These are phyloP conservation scores for Escallonia rubra DNA, from an alignment of 129 eudicot genomes.

Conservation along the genomic window DNA sequence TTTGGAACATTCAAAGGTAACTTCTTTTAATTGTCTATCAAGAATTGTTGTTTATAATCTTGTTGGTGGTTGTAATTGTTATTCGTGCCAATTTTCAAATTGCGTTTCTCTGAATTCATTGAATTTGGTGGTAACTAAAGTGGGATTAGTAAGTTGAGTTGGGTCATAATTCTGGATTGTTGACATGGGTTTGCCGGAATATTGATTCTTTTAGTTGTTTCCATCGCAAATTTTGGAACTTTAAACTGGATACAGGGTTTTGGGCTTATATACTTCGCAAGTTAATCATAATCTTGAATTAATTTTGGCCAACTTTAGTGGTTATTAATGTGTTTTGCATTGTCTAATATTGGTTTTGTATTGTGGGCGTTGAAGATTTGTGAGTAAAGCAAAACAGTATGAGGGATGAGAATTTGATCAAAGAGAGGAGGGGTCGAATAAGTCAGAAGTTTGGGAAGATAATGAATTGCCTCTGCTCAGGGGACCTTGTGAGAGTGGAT, in stretches of 20 bases:
- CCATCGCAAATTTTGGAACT: not conserved
- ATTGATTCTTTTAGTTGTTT: not conserved
- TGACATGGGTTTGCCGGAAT: not conserved
- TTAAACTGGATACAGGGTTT: not conserved
- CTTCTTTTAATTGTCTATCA: not conserved
- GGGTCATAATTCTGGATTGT: conserved; percentile 4
- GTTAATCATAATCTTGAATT: not conserved
- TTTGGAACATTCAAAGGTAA: conserved; percentile 43
- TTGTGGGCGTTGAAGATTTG: conserved; percentile 22
- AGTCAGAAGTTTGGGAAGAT: conserved; percentile 32
- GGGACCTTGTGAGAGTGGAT: conserved; percentile 43
- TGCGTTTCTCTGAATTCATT: not conserved
- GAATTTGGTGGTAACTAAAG: not conserved
- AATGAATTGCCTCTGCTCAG: conserved; percentile 59
- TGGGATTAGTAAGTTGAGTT: conserved; percentile 8
- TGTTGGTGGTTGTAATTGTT: conserved; percentile 1
- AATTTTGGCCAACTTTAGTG: not conserved
- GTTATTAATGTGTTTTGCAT: not conserved
- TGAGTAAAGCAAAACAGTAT: conserved; percentile 32
- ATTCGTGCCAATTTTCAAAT: not conserved
- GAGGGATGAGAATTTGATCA: conserved; percentile 34
- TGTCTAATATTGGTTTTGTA: conserved; percentile 17
- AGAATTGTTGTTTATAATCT: not conserved
- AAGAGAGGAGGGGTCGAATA: conserved; percentile 17
- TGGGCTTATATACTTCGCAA: not conserved